These are phyloP conservation scores for Macrophomina tecta DNA, from an alignment of 2,329 filamentous ascomycete genomes.

Conservation along the genomic window DNA sequence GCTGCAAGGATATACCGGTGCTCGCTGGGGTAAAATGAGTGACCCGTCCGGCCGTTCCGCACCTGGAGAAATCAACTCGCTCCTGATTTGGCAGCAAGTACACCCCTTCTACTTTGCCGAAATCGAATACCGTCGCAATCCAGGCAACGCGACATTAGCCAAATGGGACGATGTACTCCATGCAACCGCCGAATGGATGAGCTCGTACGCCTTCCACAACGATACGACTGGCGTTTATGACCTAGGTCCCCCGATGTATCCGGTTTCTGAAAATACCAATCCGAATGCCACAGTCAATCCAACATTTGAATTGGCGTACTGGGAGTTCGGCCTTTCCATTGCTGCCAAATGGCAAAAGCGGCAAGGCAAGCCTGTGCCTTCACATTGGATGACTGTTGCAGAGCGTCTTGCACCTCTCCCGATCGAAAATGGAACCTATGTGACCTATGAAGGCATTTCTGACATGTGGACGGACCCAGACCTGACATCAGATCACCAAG, in stretches of 20 bases:
- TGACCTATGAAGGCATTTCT: constrained; percentile 60
- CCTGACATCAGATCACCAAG: constrained; percentile 41
- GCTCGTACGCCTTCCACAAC: constrained; percentile 63
- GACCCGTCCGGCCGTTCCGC: constrained; percentile 62
- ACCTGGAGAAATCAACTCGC: constrained; percentile 65
- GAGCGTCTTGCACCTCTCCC: constrained; percentile 62
- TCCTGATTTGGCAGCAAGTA: constrained; percentile 68
- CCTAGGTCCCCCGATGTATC: constrained; percentile 59
- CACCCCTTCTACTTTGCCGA: constrained; percentile 67
- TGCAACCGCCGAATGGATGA: constrained; percentile 65
- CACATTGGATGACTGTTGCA: constrained; percentile 55
- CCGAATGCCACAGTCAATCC: constrained; percentile 64
- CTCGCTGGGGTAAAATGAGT: constrained; percentile 63
- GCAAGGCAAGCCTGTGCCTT: constrained; percentile 52
- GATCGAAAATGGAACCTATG: constrained; percentile 56
- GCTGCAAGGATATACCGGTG: constrained; percentile 49
- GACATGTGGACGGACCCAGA: constrained; percentile 41
- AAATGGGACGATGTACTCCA: constrained; percentile 62
- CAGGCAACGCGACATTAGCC: constrained; percentile 51
- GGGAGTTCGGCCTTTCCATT: constrained; percentile 64
- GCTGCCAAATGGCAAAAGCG: constrained; percentile 61
- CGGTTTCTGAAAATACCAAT: constrained; percentile 63
- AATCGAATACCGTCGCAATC: constrained; percentile 57
- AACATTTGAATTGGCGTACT: constrained; percentile 66
- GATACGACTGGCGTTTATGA: constrained; percentile 59